phyloP scores from a whole-genome alignment of 257 asterid genomes.

The Penstemon newberryi region DNA sequence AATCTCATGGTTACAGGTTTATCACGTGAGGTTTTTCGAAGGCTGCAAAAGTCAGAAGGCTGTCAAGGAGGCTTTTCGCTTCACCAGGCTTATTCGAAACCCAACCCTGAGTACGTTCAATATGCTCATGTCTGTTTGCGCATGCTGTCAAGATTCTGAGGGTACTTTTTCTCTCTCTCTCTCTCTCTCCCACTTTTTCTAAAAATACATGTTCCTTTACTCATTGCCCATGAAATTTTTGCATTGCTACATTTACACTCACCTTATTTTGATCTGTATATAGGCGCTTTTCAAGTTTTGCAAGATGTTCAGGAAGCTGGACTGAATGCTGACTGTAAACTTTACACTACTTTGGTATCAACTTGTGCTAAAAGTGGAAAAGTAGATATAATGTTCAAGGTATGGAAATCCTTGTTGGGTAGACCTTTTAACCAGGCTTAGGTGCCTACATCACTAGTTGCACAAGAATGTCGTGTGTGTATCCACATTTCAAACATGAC shows the following conservation, averaged over 20 bases:
- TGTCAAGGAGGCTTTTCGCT: slow-evolving; percentile 77
- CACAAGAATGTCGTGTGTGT: not conserved
- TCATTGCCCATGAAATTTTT: slow-evolving; percentile 16
- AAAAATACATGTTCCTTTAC: slow-evolving; percentile 4
- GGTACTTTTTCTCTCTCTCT: slow-evolving; percentile 43
- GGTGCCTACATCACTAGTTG: slow-evolving; percentile 10
- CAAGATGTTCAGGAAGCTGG: slow-evolving; percentile 70
- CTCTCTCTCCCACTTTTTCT: slow-evolving; percentile 1
- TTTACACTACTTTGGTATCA: slow-evolving; percentile 89
- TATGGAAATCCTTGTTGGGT: slow-evolving; percentile 32
- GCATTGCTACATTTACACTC: slow-evolving; percentile 23
- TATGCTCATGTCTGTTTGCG: slow-evolving; percentile 96
- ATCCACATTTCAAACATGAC: not conserved
- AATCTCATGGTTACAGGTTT: slow-evolving; percentile 56
- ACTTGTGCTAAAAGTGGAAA: slow-evolving; percentile 97
- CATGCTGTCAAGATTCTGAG: slow-evolving; percentile 78
- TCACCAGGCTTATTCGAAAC: slow-evolving; percentile 72
- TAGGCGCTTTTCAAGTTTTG: slow-evolving; percentile 86
- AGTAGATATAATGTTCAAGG: slow-evolving; percentile 97
- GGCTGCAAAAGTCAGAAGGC: slow-evolving; percentile 84
- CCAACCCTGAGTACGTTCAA: slow-evolving; percentile 95
- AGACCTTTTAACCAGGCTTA: slow-evolving; percentile 25
- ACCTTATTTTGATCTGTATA: slow-evolving; percentile 26
- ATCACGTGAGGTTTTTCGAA: slow-evolving; percentile 73
- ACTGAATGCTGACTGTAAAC: slow-evolving; percentile 85